Conservation (phyloP, 2,329 filamentous ascomycete species). For the Neopestalotiopsis sp. region DNA sequence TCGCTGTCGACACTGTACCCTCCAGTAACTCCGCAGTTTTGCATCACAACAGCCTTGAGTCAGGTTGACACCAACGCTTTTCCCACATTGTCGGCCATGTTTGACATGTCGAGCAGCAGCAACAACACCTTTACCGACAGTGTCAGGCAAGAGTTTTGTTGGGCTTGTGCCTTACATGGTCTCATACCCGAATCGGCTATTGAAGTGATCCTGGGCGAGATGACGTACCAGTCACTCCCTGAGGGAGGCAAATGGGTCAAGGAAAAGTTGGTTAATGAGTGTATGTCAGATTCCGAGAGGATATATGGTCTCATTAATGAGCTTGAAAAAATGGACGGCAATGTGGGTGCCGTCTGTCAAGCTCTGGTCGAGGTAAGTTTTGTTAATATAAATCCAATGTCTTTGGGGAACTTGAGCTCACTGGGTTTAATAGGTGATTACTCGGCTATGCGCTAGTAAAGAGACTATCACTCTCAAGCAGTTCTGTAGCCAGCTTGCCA, state of each 20-base stretch:
- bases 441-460: conserved; percentile 71
- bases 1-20: conserved; percentile 64
- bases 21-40: conserved; percentile 74
- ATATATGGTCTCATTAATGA: conserved; percentile 79
- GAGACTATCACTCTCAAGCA: conserved; percentile 82
- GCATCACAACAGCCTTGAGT: conserved; percentile 73
- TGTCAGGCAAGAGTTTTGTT: conserved; percentile 77
- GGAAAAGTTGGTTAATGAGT: conserved; percentile 79
- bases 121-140: conserved; percentile 63
- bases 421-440: conserved; percentile 58
- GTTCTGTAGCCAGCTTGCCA: conserved; percentile 74
- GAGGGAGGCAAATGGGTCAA: conserved; percentile 77
- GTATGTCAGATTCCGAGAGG: conserved; percentile 75
- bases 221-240: conserved; percentile 79
- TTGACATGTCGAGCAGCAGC: conserved; percentile 61
- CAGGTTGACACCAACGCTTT: conserved; percentile 84
- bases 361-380: conserved; percentile 72
- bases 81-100: conserved; percentile 63
- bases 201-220: conserved; percentile 80
- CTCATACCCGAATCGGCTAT: conserved; percentile 82
- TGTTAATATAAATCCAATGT: conserved; percentile 1
- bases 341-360: conserved; percentile 82
- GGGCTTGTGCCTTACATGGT: conserved; percentile 86
- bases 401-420: neutral
- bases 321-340: conserved; percentile 88